Evolutionary conservation across 164 flowering plant genomes (phyloP), one percentile per base, ranked within the genome.

Genomic region (Kalanchoe fedtschenkoi): DNA sequence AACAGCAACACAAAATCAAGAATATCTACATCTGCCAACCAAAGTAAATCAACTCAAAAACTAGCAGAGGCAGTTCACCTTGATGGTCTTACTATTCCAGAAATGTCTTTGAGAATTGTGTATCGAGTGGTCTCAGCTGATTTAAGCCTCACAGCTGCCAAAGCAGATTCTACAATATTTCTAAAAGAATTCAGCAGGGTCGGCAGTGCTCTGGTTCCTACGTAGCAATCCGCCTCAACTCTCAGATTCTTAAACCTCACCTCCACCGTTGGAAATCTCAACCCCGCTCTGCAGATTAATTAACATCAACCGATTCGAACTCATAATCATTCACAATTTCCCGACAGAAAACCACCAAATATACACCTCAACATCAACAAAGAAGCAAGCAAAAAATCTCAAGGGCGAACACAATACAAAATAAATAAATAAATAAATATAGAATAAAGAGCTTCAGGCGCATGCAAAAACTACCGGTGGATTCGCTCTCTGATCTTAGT

Each of bases 81-180:
- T 38, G 91, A 78, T 22, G 98, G 96, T 70, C 81, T 91, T 21
- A 91, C 62, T 28, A 89, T 83, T 10, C 98, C 98, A 37, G 88
- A 81, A 41, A 66, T 83, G 70, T 83, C 85, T 72, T 83, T 79
- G 39, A 89, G 92, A 47, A 91, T 85, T 2, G 86, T 87, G 38
- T 85, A 79, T 34, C 83, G 80, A 7, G 85, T 83, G 61, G 58
- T 79, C 69, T 82, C 79, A 5, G 93, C 46, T 42, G 46, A 82
- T 34, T n/a, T n/a, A n/a, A 76, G 30, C 1, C 66, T 69, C 34
- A 89, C 71, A 22, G 96, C 95, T 2, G 81, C 73, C 22, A 87
- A 60, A 54, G 70, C 74, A 14, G 87, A 77, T 65, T 89, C 98
- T 5, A 69, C 76, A 0, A 82, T 33, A 74, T 88, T 86, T 43